Percentiles rank a stretch among this genome's conserved stretches.
Conservation (phyloP, 768 basidiomycete genomes). For the Kwoniella shandongensis region DNA sequence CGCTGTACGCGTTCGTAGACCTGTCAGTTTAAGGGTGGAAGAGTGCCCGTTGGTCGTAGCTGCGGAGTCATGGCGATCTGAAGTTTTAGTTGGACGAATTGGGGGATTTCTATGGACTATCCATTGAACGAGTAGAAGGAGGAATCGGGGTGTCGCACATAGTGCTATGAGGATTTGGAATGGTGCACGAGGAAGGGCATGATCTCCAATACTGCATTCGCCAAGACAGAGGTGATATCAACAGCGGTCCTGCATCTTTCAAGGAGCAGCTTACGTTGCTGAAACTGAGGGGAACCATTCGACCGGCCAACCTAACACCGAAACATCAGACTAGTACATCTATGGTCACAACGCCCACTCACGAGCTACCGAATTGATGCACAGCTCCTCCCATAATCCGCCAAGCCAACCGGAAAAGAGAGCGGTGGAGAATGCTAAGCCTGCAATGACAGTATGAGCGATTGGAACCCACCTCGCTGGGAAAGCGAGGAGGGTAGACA, state of each 20-base stretch:
- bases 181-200: slow-evolving; percentile 72
- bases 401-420: slow-evolving; percentile 62
- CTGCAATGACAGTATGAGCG: slow-evolving; percentile 67
- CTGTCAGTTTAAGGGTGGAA: neutral
- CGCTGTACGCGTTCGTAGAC: neutral
- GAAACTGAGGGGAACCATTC: slow-evolving; percentile 88
- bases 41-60: neutral
- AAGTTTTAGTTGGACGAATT: slow-evolving; percentile 35
- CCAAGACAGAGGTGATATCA: neutral
- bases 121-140: slow-evolving; percentile 51
- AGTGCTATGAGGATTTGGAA: slow-evolving; percentile 87
- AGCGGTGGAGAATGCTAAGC: slow-evolving; percentile 66
- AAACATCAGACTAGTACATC: neutral
- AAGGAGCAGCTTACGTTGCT: slow-evolving; percentile 38
- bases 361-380: slow-evolving; percentile 69
- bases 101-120: slow-evolving; percentile 32
- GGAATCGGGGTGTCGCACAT: slow-evolving; percentile 73
- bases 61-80: neutral
- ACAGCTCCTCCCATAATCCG: slow-evolving; percentile 79
- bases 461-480: slow-evolving; percentile 63
- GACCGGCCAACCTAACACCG: slow-evolving; percentile 65
- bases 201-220: slow-evolving; percentile 75
- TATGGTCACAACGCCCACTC: neutral
- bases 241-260: neutral
- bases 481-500: slow-evolving; percentile 45